Conservation (phyloP, 345 rosid species). For the Conringia planisiliqua region DNA sequence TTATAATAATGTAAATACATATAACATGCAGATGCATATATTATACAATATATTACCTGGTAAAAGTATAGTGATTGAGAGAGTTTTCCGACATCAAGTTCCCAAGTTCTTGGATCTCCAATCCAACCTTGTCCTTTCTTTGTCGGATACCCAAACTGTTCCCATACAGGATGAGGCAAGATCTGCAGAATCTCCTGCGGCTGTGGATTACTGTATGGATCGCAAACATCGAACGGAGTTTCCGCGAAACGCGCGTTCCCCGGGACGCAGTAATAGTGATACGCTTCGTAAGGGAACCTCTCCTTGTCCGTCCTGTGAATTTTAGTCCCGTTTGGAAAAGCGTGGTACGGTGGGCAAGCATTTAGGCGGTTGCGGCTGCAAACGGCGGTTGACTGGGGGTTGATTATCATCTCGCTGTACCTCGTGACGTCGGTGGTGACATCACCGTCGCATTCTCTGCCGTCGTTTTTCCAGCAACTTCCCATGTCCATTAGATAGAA, state of each 20-base stretch:
- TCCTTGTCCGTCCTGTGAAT: conserved; percentile 36
- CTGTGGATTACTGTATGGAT: conserved; percentile 56
- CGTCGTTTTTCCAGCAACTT: conserved; percentile 68
- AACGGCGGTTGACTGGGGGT: conserved; percentile 33
- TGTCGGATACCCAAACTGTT: conserved; percentile 46
- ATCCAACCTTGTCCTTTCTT: conserved; percentile 49
- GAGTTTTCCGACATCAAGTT: conserved; percentile 48
- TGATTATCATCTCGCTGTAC: conserved; percentile 49
- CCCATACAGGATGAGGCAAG: conserved; percentile 51
- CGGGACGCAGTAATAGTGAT: conserved; percentile 45
- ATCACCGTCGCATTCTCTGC: conserved; percentile 45
- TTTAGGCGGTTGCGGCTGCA: conserved; percentile 33
- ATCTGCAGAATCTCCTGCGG: conserved; percentile 54
- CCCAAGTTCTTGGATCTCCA: conserved; percentile 52
- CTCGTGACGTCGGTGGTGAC: conserved; percentile 48
- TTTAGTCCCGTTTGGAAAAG: conserved; percentile 35
- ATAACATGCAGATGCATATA: neutral
- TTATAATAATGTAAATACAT: neutral
- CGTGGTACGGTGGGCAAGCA: conserved; percentile 45
- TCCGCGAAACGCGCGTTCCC: conserved; percentile 44
- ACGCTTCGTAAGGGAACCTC: conserved; percentile 42
- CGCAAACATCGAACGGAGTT: conserved; percentile 36
- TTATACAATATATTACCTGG: conserved; percentile 33
- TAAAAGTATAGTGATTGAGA: conserved; percentile 44
- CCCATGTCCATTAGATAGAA: conserved; percentile 41